These are phyloP conservation scores for Chaetomium tenue DNA, from an alignment of 495 filamentous ascomycete species.

Conservation along the genomic window DNA sequence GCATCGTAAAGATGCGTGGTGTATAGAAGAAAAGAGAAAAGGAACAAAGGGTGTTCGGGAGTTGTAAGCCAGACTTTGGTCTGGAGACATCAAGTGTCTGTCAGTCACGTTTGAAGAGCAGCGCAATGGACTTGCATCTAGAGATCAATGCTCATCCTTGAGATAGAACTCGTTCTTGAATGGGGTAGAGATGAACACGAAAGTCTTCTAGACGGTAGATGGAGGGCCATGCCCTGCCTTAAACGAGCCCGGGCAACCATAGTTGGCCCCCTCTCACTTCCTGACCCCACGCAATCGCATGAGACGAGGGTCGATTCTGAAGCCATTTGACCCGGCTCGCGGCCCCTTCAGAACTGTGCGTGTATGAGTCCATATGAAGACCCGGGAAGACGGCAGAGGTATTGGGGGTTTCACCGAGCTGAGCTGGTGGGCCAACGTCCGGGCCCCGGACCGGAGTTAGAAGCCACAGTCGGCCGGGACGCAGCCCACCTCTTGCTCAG, in stretches of 20 bases:
- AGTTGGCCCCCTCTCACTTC: neutral
- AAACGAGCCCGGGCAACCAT: constrained; percentile 11
- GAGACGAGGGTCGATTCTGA: constrained; percentile 1
- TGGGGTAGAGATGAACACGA: neutral
- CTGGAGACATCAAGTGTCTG: neutral
- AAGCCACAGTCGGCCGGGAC: constrained; percentile 4
- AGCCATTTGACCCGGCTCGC: constrained; percentile 10
- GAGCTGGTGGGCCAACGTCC: constrained; percentile 16
- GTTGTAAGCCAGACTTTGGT: neutral
- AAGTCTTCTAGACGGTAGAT: neutral
- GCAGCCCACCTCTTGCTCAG: neutral
- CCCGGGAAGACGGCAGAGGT: neutral
- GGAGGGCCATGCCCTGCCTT: constrained; percentile 8
- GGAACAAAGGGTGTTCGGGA: neutral
- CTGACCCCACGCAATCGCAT: neutral
- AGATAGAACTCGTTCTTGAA: neutral
- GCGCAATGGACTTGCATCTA: neutral
- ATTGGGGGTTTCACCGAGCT: constrained; percentile 5
- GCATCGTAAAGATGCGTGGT: constrained; percentile 1
- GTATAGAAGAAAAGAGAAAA: neutral
- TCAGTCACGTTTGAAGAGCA: constrained; percentile 4
- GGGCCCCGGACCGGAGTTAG: neutral
- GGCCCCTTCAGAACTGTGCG: neutral
- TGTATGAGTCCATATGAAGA: neutral
- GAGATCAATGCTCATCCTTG: neutral